Evolutionary conservation across 2,329 filamentous ascomycete species (phyloP).

Genomic region (Aspergillus glaucus): DNA sequence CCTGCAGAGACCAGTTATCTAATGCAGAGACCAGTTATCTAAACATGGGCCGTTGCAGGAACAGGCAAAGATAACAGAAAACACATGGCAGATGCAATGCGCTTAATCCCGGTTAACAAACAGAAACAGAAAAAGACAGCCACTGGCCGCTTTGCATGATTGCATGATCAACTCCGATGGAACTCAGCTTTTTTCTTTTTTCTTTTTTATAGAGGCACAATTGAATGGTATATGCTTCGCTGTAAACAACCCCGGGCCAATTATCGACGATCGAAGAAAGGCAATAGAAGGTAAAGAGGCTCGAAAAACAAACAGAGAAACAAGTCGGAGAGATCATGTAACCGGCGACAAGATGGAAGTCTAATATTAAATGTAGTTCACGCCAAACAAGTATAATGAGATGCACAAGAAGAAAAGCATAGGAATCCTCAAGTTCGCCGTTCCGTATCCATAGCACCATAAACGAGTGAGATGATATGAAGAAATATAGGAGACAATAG

Average conservation of each 20-base stretch:
- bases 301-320: neutral
- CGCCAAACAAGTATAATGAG: conserved; percentile 11
- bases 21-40: neutral
- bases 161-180: neutral
- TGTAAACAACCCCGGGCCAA: neutral
- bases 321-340: conserved; percentile 12
- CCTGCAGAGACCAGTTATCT: neutral
- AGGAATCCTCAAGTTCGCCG: conserved; percentile 27
- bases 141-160: neutral
- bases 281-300: too few species aligned
- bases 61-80: neutral
- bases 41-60: neutral
- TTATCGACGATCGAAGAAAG: too few species aligned
- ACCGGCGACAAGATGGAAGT: conserved; percentile 16
- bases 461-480: conserved; percentile 26
- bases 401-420: conserved; percentile 9
- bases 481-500: conserved; percentile 11
- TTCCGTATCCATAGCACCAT: conserved; percentile 34
- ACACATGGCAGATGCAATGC: neutral
- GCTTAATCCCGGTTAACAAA: neutral
- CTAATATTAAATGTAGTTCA: conserved; percentile 22
- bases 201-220: neutral
- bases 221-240: neutral
- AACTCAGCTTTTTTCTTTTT: neutral
- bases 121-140: neutral